Percentiles rank a stretch among this genome's conserved stretches.
These are phyloP conservation scores for Penicillium herquei DNA, from an alignment of 495 filamentous ascomycete genomes.

Conservation along the genomic window DNA sequence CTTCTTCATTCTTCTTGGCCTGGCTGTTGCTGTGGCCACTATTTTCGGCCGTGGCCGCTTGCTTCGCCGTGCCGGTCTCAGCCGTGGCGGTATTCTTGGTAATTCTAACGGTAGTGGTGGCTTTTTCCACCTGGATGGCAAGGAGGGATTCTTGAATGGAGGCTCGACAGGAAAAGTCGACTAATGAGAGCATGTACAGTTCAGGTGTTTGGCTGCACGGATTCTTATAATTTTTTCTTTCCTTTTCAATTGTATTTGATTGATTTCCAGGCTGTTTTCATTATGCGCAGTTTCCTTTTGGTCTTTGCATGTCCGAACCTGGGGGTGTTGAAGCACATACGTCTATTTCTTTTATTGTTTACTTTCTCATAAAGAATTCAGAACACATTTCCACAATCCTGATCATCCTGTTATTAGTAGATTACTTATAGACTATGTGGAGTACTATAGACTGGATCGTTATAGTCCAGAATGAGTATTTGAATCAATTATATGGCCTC, in stretches of 20 bases:
- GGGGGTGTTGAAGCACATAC: constrained; percentile 27
- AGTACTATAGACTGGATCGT: neutral
- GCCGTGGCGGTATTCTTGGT: constrained; percentile 52
- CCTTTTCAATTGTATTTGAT: constrained; percentile 28
- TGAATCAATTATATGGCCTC: neutral
- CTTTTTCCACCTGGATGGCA: constrained; percentile 76
- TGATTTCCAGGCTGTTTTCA: constrained; percentile 22
- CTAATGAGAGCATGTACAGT: constrained; percentile 51
- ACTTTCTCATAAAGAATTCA: neutral
- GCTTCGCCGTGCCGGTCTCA: constrained; percentile 27
- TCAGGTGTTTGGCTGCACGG: constrained; percentile 31
- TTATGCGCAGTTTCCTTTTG: constrained; percentile 10
- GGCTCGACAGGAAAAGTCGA: constrained; percentile 74
- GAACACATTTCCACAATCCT: neutral
- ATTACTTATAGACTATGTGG: no score
- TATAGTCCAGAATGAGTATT: constrained; percentile 15
- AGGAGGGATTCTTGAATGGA: constrained; percentile 64
- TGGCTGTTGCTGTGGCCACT: constrained; percentile 33
- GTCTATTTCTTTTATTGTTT: constrained; percentile 8
- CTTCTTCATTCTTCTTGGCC: constrained; percentile 59
- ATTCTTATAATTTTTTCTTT: constrained; percentile 25
- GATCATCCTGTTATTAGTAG: constrained; percentile 6
- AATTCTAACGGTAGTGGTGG: constrained; percentile 56
- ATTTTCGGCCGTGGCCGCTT: constrained; percentile 34
- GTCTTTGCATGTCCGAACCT: constrained; percentile 21